Percentiles rank a stretch among this genome's conserved stretches.
Evolutionary conservation across 768 basidiomycete genomes (phyloP).

Genomic region (Tubosaeta sp.): DNA sequence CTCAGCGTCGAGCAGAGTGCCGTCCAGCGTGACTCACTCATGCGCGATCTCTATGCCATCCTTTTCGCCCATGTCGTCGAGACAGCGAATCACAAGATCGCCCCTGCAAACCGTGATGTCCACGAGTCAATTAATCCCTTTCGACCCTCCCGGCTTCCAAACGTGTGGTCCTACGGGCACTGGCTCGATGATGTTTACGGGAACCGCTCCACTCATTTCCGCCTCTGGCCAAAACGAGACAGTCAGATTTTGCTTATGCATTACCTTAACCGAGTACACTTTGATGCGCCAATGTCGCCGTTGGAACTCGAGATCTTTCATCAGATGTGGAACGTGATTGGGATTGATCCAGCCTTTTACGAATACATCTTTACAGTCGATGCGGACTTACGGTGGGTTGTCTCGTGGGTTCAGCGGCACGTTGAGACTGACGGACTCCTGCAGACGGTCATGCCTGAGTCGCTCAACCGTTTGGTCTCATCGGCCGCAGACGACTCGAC

Average conservation of each 20-base stretch:
- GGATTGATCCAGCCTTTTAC: conserved; percentile 95
- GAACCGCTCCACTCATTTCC: conserved; percentile 61
- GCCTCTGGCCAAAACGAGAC: conserved; percentile 75
- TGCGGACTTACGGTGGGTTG: conserved; percentile 75
- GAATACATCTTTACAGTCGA: conserved; percentile 98
- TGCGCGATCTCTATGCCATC: conserved; percentile 84
- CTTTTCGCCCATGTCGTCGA: conserved; percentile 89
- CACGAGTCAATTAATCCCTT: conserved; percentile 61
- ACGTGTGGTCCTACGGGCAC: conserved; percentile 62
- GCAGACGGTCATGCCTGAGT: conserved; percentile 84
- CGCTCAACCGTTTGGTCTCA: conserved; percentile 88
- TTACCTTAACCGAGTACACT: conserved; percentile 90
- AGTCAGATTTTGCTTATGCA: conserved; percentile 88
- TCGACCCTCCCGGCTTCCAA: conserved; percentile 84
- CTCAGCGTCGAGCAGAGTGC: conserved; percentile 70
- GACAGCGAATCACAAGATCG: conserved; percentile 76
- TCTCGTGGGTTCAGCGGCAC: not conserved
- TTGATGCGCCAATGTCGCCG: conserved; percentile 89
- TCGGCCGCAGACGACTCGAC: conserved; percentile 79
- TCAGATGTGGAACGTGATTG: conserved; percentile 97
- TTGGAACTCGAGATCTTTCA: conserved; percentile 93
- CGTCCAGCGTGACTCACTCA: conserved; percentile 68
- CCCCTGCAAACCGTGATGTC: conserved; percentile 51
- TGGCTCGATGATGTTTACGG: conserved; percentile 59
- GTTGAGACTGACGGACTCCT: not conserved